Base-by-base conservation (phyloP, 129 eudicot species). In the Dittrichia graveolens region DNA sequence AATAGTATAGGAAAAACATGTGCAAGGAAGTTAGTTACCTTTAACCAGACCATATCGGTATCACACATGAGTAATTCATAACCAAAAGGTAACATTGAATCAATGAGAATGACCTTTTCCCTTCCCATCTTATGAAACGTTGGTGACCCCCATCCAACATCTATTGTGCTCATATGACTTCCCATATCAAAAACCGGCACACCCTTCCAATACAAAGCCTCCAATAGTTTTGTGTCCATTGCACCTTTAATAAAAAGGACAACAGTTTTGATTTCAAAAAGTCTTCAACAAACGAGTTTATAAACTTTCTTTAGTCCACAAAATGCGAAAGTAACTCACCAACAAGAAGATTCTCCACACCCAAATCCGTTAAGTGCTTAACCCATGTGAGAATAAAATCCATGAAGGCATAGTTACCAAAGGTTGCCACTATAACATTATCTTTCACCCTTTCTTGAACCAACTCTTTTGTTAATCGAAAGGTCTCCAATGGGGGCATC, bases 181-280 rank as follows among this genome's bases (percentile, higher is more conserved):
- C 91, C 99, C 99, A 94, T 94, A 76, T 94, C 99, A 78, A 94
- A 94, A 82, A 88, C 96, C 3, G 99, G 99, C 55, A 94, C 81
- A 65, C 99, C 99, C 67, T 90, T 94, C 97, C 97, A 94, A 48
- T 94, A 88, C 69, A 94, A 93, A 69, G 96, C 96, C 83, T 94
- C 97, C 79, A 94, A 79, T 69, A 94, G 78, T 77, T 88, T 94
- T 71, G 89, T 88, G 85, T 94, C 99, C 99, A 94, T 88, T 69
- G 99, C 99, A 79, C 99, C 99, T 94, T 24, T 24, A 24, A 24
- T 24, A 66, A 57, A 69, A 44, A 49, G 15, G 4, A 8, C 31
- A 59, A 47, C 16, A 44, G 7, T 9, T 62, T 37, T 6, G 4
- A 13, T 47, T 50, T 67, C 11, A 47, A 11, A 65, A 31, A 15